A percentile compares a stretch with the other conserved stretches of the same genome.
Evolutionary conservation across 2,329 filamentous ascomycete species (phyloP).

Genomic region (Phaeosphaeriaceae sp.): DNA sequence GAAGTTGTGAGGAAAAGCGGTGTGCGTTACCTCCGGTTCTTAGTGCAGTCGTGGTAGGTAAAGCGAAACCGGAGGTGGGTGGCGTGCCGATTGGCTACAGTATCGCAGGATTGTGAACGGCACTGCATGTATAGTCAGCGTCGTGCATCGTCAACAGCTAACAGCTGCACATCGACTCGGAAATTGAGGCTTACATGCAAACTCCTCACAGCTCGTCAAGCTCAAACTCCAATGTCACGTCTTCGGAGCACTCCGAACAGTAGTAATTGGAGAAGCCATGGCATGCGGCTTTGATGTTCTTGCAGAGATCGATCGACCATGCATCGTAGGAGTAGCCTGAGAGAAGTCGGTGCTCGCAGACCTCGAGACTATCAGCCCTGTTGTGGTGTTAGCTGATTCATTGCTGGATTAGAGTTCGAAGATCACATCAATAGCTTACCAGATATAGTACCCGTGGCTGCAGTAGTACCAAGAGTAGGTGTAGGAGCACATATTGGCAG

Average conservation of each 20-base stretch:
- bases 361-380: slow-evolving; percentile 53
- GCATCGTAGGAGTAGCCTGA: slow-evolving; percentile 56
- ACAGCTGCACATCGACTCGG: background rate
- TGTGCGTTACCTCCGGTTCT: slow-evolving; percentile 11
- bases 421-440: slow-evolving; percentile 27
- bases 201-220: slow-evolving; percentile 47
- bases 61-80: background rate
- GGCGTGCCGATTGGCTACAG: slow-evolving; percentile 5
- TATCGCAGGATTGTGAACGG: slow-evolving; percentile 2
- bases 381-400: slow-evolving; percentile 7
- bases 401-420: background rate
- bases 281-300: slow-evolving; percentile 50
- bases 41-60: background rate
- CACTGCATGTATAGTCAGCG: slow-evolving; percentile 19
- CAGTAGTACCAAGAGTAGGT: slow-evolving; percentile 58
- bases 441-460: slow-evolving; percentile 57
- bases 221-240: slow-evolving; percentile 52
- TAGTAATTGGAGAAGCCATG: slow-evolving; percentile 55
- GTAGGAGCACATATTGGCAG: slow-evolving; percentile 53
- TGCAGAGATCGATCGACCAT: slow-evolving; percentile 58
- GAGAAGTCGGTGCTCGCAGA: slow-evolving; percentile 54
- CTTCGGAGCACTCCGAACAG: slow-evolving; percentile 54
- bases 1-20: slow-evolving; percentile 11
- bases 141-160: slow-evolving; percentile 1
- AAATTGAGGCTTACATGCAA: slow-evolving; percentile 10